Conservation (phyloP, 2,329 filamentous ascomycete genomes). For the Hymenoscyphus fraxineus region DNA sequence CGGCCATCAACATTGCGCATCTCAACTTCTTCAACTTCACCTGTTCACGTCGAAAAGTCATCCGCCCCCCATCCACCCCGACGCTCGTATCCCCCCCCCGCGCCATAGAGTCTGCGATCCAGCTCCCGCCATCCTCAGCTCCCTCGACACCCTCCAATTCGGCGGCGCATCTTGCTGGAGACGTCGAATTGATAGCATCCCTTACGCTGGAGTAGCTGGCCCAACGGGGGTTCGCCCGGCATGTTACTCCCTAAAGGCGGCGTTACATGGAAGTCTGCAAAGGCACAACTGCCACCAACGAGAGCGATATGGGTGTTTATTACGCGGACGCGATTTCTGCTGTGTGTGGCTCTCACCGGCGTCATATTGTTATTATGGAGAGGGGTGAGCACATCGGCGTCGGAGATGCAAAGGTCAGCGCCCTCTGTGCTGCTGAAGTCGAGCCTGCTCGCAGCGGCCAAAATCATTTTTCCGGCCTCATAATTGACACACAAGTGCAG, state of each 20-base stretch:
- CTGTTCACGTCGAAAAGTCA: constrained; percentile 4
- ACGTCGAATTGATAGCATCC: constrained; percentile 29
- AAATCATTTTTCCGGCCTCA: constrained; percentile 5
- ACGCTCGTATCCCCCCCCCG: constrained; percentile 13
- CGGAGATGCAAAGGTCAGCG: constrained; percentile 81
- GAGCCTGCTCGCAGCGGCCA: constrained; percentile 10
- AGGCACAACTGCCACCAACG: constrained; percentile 71
- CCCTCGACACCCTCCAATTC: constrained; percentile 8
- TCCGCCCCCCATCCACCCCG: not conserved
- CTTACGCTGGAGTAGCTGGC: constrained; percentile 39
- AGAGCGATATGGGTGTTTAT: constrained; percentile 68
- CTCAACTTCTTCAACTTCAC: constrained; percentile 22
- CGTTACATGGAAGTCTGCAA: constrained; percentile 88
- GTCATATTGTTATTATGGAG: constrained; percentile 82
- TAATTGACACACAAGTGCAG: constrained; percentile 44
- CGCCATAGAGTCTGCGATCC: constrained; percentile 20
- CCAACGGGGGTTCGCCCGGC: constrained; percentile 41
- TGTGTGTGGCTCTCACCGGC: constrained; percentile 66
- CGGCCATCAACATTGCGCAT: constrained; percentile 8
- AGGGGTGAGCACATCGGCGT: constrained; percentile 73
- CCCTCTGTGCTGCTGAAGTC: constrained; percentile 13
- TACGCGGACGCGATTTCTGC: constrained; percentile 72
- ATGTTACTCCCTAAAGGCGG: constrained; percentile 93
- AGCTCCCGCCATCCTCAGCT: constrained; percentile 4
- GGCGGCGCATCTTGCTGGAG: constrained; percentile 17